Base-by-base conservation (phyloP, 179 eudicot genomes). In the Heliamphora pulchella region DNA sequence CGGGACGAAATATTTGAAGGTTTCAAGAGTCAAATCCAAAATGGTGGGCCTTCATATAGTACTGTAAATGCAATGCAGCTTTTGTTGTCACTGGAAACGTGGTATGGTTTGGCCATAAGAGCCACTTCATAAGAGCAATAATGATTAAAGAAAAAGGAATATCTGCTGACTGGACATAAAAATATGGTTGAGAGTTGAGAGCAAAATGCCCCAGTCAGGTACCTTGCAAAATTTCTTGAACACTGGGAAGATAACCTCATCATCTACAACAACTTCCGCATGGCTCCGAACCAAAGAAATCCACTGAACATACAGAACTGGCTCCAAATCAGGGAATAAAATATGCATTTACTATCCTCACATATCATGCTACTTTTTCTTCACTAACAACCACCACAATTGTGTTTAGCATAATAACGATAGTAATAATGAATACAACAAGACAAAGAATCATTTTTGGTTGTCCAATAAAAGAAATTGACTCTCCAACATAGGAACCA, bases 171-270 rank as follows among this genome's bases (percentile, higher is more conserved):
- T 62, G 39, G 2, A 47, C 2, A 18, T 15, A 17, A 17, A 18
- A 58, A 68, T 54, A 10, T 55, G 50, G 53, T 41, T 48, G 18
- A 54, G 59, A 46, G 14, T 15, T 31, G 18, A 71, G 22, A 73
- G 57, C 62, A 68, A 81, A 67, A 67, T 50, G 62, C 39, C 48
- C 18, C 62, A 5, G 54, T 78, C 15, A 65, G 65, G 67, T 93
- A 96, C 99, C 99, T 92, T 94, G 87, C 99, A 96, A 74, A 86
- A 88, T 87, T 85, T 96, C 85, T 81, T 81, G 87, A 96, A 96
- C 78, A 86, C 83, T 18, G 92, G 91, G 79, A 96, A 87, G 80
- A 96, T 83, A 17, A 81, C 81, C 58, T 87, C 92, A 84, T 96
- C 99, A 83, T 91, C 90, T 46, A 83, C 96, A 64, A 96, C 89